These are phyloP conservation scores for Pestalotiopsis sp. DNA, from an alignment of 2,329 filamentous ascomycete genomes.

Conservation along the genomic window DNA sequence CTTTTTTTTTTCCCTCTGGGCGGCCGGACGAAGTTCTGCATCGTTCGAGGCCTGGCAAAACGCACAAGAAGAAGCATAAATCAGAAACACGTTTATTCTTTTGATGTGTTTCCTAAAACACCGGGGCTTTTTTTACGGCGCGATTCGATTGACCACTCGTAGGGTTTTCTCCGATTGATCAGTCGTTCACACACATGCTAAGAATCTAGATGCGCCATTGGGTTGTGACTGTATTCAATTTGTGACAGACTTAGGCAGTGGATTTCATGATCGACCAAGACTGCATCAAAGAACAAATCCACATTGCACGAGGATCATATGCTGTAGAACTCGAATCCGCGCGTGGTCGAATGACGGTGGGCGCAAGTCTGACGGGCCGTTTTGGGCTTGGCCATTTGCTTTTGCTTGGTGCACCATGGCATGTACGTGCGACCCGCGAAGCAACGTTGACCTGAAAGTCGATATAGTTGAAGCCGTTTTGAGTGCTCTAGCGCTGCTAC, in stretches of 20 bases:
- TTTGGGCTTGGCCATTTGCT: not conserved
- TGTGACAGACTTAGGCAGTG: not conserved
- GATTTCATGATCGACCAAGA: not conserved
- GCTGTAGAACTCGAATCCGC: not conserved
- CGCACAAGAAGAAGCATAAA: slow-evolving; percentile 2
- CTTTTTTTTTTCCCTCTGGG: not conserved
- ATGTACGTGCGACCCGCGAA: not conserved
- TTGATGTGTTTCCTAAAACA: not conserved
- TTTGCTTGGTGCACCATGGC: not conserved
- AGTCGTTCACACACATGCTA: too few species aligned
- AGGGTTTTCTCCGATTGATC: too few species aligned
- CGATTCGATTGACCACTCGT: not conserved
- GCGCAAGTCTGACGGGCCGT: not conserved
- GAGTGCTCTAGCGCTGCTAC: not conserved
- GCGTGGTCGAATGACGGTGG: not conserved
- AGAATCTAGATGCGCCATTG: too few species aligned
- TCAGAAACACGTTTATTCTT: slow-evolving; percentile 6
- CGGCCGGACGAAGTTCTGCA: too few species aligned
- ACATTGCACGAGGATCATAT: not conserved
- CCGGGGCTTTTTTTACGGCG: not conserved
- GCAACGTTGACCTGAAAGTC: not conserved
- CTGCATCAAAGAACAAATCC: not conserved
- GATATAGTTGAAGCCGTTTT: not conserved
- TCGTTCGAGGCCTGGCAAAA: too few species aligned
- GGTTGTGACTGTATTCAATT: not conserved